Conservation (phyloP, 23 red algal species). For the Gracilaria vermiculophylla region DNA sequence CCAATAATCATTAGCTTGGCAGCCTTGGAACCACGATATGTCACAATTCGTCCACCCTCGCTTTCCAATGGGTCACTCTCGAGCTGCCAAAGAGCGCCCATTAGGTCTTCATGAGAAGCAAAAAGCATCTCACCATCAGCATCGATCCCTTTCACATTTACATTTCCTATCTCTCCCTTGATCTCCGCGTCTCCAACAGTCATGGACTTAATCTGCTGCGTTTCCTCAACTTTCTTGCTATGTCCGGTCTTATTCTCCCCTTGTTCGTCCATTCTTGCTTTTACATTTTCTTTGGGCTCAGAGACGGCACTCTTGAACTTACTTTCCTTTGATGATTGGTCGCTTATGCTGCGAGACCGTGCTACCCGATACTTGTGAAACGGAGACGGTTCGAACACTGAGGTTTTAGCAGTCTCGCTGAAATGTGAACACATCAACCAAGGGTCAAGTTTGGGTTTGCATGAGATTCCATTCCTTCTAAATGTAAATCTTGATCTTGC, state of each 20-base stretch:
- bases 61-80: conserved; percentile 44
- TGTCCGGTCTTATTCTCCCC: neutral
- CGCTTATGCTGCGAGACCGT: neutral
- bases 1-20: conserved; percentile 78
- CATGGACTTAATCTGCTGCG: neutral
- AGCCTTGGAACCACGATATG: conserved; percentile 31
- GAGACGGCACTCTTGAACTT: neutral
- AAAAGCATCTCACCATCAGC: neutral
- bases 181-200: neutral
- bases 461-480: neutral
- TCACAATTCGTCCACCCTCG: conserved; percentile 63
- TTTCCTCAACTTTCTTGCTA: neutral
- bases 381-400: neutral
- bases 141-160: neutral
- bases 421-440: neutral
- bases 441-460: neutral
- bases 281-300: neutral
- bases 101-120: conserved; percentile 25
- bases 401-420: neutral
- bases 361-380: neutral
- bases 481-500: neutral
- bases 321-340: neutral
- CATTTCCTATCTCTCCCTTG: neutral
- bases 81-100: neutral
- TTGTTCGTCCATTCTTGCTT: neutral